Evolutionary conservation across 306 rosid genomes (phyloP), one percentile per base, ranked within the genome.

Genomic region (Fragaria vesca): DNA sequence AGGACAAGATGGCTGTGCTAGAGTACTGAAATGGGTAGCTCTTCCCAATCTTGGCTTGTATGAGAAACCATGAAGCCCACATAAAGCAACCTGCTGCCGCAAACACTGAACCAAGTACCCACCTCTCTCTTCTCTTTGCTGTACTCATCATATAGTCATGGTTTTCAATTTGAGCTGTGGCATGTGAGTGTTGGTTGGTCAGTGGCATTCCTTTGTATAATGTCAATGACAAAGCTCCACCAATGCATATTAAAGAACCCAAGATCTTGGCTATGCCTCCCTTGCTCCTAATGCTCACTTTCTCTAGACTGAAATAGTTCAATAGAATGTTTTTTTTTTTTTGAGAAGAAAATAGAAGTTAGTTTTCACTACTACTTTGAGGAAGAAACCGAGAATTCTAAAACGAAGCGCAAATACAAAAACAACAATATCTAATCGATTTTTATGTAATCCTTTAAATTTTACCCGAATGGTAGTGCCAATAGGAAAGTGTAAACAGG

Each of bases 21-120:
- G 98, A 86, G 82, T 91, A 95, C 71, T 91, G 93, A 74, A 79
- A 91, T 61, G 97, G 91, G 69, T 86, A 92, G 62, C 48, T 88
- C 70, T 85, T 82, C 76, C 95, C 82, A 55, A 92, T 85, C 80
- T 84, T 85, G 70, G 89, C 85, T 86, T 95, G 98, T 81, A 92
- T 83, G 21, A 95, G 90, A 68, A 92, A 95, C 97, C 98, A 95
- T 34, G 97, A 92, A 15, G 96, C 87, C 98, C 98, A 95, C 81
- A 87, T 46, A 65, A 91, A 26, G 80, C 91, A 81, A 45, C 92
- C 96, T 72, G 78, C 80, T 58, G 84, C 76, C 69, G 89, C 61
- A 60, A 89, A 72, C 40, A 85, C 54, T 24, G 97, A 88, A 70
- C 97, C 97, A 43, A 86, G 12, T 10, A 83, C 77, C 97, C 97